Evolutionary conservation across 805 yeast species (phyloP).

Genomic region (Candida endomychidarum): DNA sequence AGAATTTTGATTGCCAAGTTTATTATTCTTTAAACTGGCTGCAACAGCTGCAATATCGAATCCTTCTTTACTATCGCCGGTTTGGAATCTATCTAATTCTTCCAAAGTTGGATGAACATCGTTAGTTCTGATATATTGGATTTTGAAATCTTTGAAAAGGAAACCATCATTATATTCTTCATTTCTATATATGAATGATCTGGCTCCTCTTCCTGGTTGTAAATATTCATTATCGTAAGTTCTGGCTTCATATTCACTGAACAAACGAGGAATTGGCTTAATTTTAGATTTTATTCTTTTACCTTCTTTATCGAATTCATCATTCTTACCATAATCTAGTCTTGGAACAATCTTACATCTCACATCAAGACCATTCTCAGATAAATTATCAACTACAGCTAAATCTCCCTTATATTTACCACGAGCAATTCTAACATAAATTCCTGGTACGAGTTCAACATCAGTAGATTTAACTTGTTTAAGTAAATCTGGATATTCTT

Average conservation of each 20-base stretch:
- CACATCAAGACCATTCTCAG: constrained; percentile 96
- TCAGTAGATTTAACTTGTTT: constrained; percentile 88
- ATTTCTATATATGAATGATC: constrained; percentile 68
- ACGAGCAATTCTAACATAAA: constrained; percentile 84
- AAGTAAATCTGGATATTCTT: constrained; percentile 89
- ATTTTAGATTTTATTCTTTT: constrained; percentile 51
- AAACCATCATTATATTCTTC: constrained; percentile 92
- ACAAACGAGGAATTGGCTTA: constrained; percentile 83
- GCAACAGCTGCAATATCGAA: constrained; percentile 86
- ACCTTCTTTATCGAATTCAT: constrained; percentile 50
- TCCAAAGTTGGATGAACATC: constrained; percentile 84
- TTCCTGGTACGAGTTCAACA: constrained; percentile 85
- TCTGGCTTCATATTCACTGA: constrained; percentile 85
- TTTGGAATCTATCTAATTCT: constrained; percentile 79
- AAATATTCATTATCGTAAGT: constrained; percentile 76
- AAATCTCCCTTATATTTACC: constrained; percentile 92
- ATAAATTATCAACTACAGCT: constrained; percentile 88
- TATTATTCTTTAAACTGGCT: constrained; percentile 67
- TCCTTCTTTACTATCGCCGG: constrained; percentile 75
- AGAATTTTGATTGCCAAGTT: constrained; percentile 24
- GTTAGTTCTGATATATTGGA: constrained; percentile 77
- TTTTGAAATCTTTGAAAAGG: constrained; percentile 79
- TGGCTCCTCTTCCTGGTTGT: constrained; percentile 61
- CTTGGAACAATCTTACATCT: constrained; percentile 90
- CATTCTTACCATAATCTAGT: constrained; percentile 79